Percentiles rank a stretch among this genome's conserved stretches.
These are phyloP conservation scores for Mariannaea elegans DNA, from an alignment of 2,329 filamentous ascomycete species.

Conservation along the genomic window DNA sequence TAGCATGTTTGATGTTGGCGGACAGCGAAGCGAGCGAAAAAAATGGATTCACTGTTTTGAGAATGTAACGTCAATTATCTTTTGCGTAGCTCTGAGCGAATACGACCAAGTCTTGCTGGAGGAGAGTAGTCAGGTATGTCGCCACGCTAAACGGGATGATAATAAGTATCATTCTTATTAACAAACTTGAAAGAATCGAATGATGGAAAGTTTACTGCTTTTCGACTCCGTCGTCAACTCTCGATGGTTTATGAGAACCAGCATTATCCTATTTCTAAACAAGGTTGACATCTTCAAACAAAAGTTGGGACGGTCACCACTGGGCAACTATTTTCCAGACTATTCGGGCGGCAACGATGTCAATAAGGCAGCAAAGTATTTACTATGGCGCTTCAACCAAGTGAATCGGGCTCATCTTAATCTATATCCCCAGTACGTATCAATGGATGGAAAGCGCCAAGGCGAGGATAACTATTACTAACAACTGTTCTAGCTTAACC, in stretches of 20 bases:
- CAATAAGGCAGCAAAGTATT: slow-evolving; percentile 96
- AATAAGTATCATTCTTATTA: slow-evolving; percentile 3
- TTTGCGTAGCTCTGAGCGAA: slow-evolving; percentile 96
- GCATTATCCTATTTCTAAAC: slow-evolving; percentile 98
- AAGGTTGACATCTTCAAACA: slow-evolving; percentile 98
- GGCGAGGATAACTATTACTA: slow-evolving; percentile 13
- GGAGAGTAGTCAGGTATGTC: slow-evolving; percentile 90
- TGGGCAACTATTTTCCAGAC: slow-evolving; percentile 96
- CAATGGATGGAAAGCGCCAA: not conserved
- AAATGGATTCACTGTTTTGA: slow-evolving; percentile 99
- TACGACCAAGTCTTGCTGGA: slow-evolving; percentile 98
- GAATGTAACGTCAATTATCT: slow-evolving; percentile 99
- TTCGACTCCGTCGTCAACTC: slow-evolving; percentile 99
- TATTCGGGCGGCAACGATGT: slow-evolving; percentile 98
- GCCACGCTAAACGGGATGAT: no score
- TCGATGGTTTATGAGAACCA: slow-evolving; percentile 98
- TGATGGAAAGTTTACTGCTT: slow-evolving; percentile 97
- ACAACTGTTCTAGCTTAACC: slow-evolving; percentile 72
- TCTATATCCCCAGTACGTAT: slow-evolving; percentile 90
- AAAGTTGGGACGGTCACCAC: slow-evolving; percentile 87
- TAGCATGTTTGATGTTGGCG: slow-evolving; percentile 99
- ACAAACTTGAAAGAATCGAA: slow-evolving; percentile 80
- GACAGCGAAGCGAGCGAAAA: slow-evolving; percentile 95
- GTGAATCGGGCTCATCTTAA: slow-evolving; percentile 97
- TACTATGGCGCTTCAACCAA: slow-evolving; percentile 98